Base-by-base conservation (phyloP, 257 asterid genomes). In the Voacanga thouarsii region DNA sequence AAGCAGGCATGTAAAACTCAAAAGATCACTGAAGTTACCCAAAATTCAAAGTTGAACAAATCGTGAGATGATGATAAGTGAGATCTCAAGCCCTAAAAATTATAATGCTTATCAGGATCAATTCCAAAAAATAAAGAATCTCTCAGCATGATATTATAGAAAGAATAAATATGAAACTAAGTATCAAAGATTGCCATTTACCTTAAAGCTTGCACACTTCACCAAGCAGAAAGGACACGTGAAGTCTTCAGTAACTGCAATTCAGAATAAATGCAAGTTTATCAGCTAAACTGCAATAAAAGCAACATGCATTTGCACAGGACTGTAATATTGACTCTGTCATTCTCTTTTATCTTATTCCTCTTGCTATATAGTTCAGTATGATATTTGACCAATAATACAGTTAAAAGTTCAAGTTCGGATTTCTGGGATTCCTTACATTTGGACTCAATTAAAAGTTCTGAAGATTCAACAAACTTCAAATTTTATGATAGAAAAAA, bases 191-290 rank as follows among this genome's bases (percentile, higher is more conserved):
- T 71, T 72, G 73, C 65, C 60, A 28, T 70, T 69, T 88, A 94
- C 99, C 99, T 96, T 92, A 80, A 86, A 94, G 90, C 96, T 92
- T 77, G 92, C 97, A 84, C 99, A 93, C 86, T 88, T 93, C 76
- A 91, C 96, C 95, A 96, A 92, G 88, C 99, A 96, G 88, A 96
- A 92, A 82, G 99, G 94, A 92, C 99, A 96, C 12, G 99, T 69
- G 82, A 96, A 96, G 87, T 96, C 98, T 84, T 96, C 99, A 19
- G 98, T 96, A 84, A 96, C 99, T 96, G 97, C 84, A 82, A 79
- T 49, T 61, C 73, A 80, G 64, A 84, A 71, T 23, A 51, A 15
- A 85, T 51, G 77, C 78, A 89, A 80, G 84, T 83, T 68, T 80
- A 82, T 71, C 72, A 74, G 77, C 74, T 71, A 70, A 65, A 80